These are phyloP conservation scores for Colletotrichum eleusines DNA, from an alignment of 2,329 filamentous ascomycete genomes.

Conservation along the genomic window DNA sequence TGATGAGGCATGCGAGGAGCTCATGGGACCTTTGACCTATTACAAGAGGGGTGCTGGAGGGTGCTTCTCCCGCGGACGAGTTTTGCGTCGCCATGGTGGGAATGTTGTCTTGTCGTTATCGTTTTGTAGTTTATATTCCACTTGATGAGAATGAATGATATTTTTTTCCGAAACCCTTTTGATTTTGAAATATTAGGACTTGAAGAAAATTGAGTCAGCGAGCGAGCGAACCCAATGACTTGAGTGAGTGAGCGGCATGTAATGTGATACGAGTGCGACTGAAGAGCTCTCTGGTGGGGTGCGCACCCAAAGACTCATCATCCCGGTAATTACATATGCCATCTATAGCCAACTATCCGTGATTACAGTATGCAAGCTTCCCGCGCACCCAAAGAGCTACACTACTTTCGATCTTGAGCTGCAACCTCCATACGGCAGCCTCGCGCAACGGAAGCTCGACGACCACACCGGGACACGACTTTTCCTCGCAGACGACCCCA, in stretches of 20 bases:
- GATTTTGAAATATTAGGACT: slow-evolving; percentile 1
- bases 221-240: background rate
- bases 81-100: slow-evolving; percentile 35
- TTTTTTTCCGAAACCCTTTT: background rate
- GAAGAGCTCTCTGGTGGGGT: slow-evolving; percentile 23
- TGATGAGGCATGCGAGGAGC: slow-evolving; percentile 65
- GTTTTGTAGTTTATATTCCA: background rate
- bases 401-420: slow-evolving; percentile 1
- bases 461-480: background rate
- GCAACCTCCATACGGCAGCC: background rate
- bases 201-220: background rate
- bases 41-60: slow-evolving; percentile 12
- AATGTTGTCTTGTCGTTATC: background rate
- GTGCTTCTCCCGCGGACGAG: slow-evolving; percentile 6
- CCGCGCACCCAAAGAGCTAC: background rate
- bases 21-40: slow-evolving; percentile 56
- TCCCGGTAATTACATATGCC: slow-evolving; percentile 14
- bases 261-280: slow-evolving; percentile 30
- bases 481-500: background rate
- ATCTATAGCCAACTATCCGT: background rate
- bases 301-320: background rate
- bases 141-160: background rate
- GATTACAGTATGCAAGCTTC: background rate
- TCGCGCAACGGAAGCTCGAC: slow-evolving; percentile 11
- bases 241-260: slow-evolving; percentile 22